Base-by-base conservation (phyloP, 2,329 filamentous ascomycete genomes). In the Paramyrothecium sp. region DNA sequence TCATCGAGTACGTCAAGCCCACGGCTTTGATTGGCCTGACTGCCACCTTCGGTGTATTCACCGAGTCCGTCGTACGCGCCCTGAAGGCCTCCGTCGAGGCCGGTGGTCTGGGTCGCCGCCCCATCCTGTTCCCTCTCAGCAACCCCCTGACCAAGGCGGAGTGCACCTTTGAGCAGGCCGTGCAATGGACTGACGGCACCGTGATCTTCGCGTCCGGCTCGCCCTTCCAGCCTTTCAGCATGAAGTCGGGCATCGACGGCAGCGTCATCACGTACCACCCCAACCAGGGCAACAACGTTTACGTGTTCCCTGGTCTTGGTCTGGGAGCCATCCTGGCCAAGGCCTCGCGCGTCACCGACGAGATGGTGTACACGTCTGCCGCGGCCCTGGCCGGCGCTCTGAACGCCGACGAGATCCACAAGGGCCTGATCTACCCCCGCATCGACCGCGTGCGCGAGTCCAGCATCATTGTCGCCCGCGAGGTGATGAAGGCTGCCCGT, bases 101-200 rank as follows among this genome's bases (percentile, higher is more conserved):
- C 41, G 82, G 84, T 53, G 85, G 85, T 53, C 70, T 86, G 64
- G 92, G 92, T 74, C 86, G 92, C 61, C 82, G 86, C 61, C 93
- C 95, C 60, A 94, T 96, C 70, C 89, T 97, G 68, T 98, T 99
- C 86, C 94, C 94, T 55, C 88, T 99, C 48, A 96, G 91, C 76
- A 98, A 99, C 80, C 95, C 95, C 53, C 88, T 93, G 54, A 93
- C 89, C 77, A 97, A 98, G 81, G 96, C 94, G 10, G 95, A 99
- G 79, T 98, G 95, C 80, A 97, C 92, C 17, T 98, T 96, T 69
- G 93, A 97, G 81, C 90, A 95, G 71, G 95, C 95, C 17, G 84
- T 98, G 69, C 85, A 87, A 68, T 88, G 94, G 87, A 98, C 94
- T 12, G 90, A 98, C 58, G 94, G 94, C 60, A 91, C 88, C 56